Base-by-base conservation (phyloP, 2,329 filamentous ascomycete genomes). In the Spiromastix sp. region DNA sequence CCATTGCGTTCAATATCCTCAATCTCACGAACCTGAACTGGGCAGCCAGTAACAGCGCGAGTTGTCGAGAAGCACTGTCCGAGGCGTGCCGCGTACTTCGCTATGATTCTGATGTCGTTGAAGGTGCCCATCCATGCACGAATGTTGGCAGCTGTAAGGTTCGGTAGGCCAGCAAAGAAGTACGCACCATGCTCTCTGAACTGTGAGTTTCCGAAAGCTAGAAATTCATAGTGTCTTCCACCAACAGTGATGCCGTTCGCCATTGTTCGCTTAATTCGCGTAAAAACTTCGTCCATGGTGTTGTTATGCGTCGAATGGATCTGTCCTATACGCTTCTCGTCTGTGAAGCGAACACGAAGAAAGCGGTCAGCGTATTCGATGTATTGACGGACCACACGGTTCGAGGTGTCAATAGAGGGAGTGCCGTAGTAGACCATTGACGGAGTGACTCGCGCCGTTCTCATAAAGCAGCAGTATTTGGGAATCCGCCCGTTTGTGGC, bases 41-140 rank as follows among this genome's bases (percentile, higher is more conserved):
- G 70, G 15, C 78, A 74, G 11, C 76, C 71, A 18, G 67, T 69
- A 27, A 93, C 77, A 8, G 81, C 77, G 40, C 83, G 68, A 1
- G 91, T 98, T 0, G 89, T 95, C 0, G 91, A 95, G 53, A 98
- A 95, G 54, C 87, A 95, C 58, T 96, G 91, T 0, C 91, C 91
- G 12, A 96, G 66, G 18, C 91, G 75, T 18, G 91, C 85, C 31
- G 85, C 83, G 54, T 87, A 84, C 50, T 93, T 95, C 19, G 89
- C 87, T n/a, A 93, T 73, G 17, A 81, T 73, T 37, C 71, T 75
- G 56, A 95, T 95, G 42, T 85, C 74, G 10, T 68, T 69, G 48
- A 98, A 93, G 10, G 81, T 64, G 0, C 91, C 91, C 81, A 96
- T 93, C 75, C 82, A 87, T 20, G 67, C 57, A 4, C 89, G 80